Base-by-base conservation (phyloP, 768 basidiomycete species). In the Tylopilus rubrobrunneus region DNA sequence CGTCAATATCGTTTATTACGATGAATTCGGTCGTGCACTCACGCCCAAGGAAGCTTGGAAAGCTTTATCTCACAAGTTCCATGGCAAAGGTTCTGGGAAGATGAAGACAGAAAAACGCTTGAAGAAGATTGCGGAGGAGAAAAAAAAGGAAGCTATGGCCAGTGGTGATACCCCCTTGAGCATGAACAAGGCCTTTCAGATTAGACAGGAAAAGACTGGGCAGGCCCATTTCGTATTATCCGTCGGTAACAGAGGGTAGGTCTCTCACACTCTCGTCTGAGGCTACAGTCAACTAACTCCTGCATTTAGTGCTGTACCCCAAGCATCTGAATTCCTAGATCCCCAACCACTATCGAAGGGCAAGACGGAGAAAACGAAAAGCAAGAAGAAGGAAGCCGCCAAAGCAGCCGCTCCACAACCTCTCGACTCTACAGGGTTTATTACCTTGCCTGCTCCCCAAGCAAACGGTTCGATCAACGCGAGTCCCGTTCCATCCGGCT, bases 31-130 rank as follows among this genome's bases (percentile, higher is more conserved):
- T 45, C 80, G 97, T 37, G 67, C 79, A 53, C 73, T 94, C 68
- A 91, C 90, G 23, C 86, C 86, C 19, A 98, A 98, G 77, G 97
- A 99, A 74, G 95, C 96, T 6, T 98, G 96, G 95, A 98, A 98
- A 74, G 92, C 93, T 17, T 75, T 99, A 41, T 94, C 91, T 42
- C 97, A 99, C 70, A 90, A 92, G 67, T 98, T 99, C 83, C 97
- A 99, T 62, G 97, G 97, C 34, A 98, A 98, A 71, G 92, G 92
- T 2, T 91, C 90, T 1, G 97, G 97, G 11, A 90, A 87, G 75
- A 91, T 89, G 83, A 98, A 98, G 80, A 94, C 88, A 23, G 96
- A 98, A 78, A 98, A 98, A 71, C 80, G 92, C 56, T 65, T 98
- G 59, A 94, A 95, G 81, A 94, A 89, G 76, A 98, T 98, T 59